A percentile compares a stretch with the other conserved stretches of the same genome.
These are phyloP conservation scores for Beta corolliflora DNA, from an alignment of 179 eudicot species.

Conservation along the genomic window DNA sequence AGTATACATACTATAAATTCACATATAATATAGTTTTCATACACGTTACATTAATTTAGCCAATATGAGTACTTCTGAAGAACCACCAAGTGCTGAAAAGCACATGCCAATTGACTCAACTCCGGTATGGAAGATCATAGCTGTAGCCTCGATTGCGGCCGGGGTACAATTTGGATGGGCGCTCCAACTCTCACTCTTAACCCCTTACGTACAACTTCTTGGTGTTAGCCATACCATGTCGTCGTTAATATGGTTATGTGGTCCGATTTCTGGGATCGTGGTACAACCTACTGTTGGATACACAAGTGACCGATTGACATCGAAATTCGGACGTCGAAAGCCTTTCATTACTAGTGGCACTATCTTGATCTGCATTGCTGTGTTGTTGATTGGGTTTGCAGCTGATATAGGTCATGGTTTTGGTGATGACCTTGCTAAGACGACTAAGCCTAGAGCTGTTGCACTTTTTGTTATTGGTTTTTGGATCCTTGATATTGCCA, in stretches of 20 bases:
- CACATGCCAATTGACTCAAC: conserved; percentile 11
- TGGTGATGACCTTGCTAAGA: conserved; percentile 29
- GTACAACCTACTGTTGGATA: conserved; percentile 53
- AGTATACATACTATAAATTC: background rate
- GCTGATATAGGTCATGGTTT: conserved; percentile 42
- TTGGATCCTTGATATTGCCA: conserved; percentile 58
- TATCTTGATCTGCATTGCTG: conserved; percentile 34
- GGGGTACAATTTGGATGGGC: conserved; percentile 59
- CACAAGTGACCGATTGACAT: conserved; percentile 36
- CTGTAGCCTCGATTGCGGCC: conserved; percentile 46
- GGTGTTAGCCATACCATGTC: conserved; percentile 46
- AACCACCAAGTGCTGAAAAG: background rate
- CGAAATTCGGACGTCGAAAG: conserved; percentile 41
- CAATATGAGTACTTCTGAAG: conserved; percentile 22
- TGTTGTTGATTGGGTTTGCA: conserved; percentile 46
- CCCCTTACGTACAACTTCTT: conserved; percentile 49
- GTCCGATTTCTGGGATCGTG: conserved; percentile 48
- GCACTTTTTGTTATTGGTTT: conserved; percentile 49
- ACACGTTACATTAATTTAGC: background rate
- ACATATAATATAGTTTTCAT: background rate
- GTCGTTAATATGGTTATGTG: conserved; percentile 52
- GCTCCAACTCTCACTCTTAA: conserved; percentile 44
- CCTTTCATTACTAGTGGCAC: conserved; percentile 46
- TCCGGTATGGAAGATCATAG: conserved; percentile 31
- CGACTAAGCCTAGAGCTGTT: conserved; percentile 47